phyloP scores from a whole-genome alignment of 2,329 filamentous ascomycete genomes.

The Microascus cirrosus region DNA sequence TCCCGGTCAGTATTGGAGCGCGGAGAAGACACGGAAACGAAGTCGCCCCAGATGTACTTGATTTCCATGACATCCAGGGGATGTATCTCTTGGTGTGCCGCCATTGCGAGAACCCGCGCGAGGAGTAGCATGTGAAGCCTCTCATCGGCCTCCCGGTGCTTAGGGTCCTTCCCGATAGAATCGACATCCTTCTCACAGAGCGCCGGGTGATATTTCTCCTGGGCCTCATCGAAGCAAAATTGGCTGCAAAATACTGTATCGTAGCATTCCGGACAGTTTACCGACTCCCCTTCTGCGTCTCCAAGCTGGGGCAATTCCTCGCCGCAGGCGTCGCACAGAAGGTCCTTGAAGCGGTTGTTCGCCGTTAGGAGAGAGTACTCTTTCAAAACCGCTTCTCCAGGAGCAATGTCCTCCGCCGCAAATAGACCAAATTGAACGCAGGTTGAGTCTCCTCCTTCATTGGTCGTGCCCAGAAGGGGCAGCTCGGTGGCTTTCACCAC shows the following conservation, averaged over 20 bases:
- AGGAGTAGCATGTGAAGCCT: slow-evolving; percentile 54
- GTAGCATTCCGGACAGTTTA: slow-evolving; percentile 49
- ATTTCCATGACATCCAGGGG: slow-evolving; percentile 54
- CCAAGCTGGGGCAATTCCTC: slow-evolving; percentile 53
- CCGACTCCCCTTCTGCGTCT: slow-evolving; percentile 27
- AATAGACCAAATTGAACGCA: slow-evolving; percentile 82
- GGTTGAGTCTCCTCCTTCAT: slow-evolving; percentile 38
- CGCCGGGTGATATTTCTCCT: slow-evolving; percentile 50
- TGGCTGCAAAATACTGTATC: slow-evolving; percentile 58
- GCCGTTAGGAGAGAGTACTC: slow-evolving; percentile 84
- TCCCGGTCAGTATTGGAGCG: neutral
- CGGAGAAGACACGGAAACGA: slow-evolving; percentile 31
- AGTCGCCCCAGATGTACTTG: slow-evolving; percentile 61
- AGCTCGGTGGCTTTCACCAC: slow-evolving; percentile 67
- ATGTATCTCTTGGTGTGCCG: slow-evolving; percentile 46
- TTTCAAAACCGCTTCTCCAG: slow-evolving; percentile 64
- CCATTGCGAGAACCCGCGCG: slow-evolving; percentile 51
- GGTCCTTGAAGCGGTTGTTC: slow-evolving; percentile 77
- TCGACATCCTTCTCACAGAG: slow-evolving; percentile 58
- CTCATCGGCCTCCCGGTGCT: slow-evolving; percentile 46
- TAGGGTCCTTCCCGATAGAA: slow-evolving; percentile 52
- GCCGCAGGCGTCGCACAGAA: slow-evolving; percentile 84
- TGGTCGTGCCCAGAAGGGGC: slow-evolving; percentile 49
- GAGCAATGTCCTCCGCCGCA: slow-evolving; percentile 66
- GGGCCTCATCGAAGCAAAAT: slow-evolving; percentile 45